phyloP scores from a whole-genome alignment of 23 red algal genomes.

The Gracilaria vermiculophylla region DNA sequence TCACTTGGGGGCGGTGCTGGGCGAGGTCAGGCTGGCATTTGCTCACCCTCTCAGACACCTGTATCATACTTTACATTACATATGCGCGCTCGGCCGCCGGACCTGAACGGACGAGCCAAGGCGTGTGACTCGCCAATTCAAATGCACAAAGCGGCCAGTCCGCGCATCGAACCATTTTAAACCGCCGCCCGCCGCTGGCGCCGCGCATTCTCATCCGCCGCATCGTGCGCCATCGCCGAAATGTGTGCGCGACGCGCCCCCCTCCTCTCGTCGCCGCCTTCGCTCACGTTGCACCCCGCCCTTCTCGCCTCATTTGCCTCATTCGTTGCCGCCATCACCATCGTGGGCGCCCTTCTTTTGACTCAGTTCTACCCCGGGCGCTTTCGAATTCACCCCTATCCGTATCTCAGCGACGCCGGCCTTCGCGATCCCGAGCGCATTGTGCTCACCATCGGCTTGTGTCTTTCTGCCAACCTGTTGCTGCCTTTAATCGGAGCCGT shows the following conservation, averaged over 20 bases:
- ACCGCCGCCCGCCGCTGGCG: slow-evolving; percentile 1
- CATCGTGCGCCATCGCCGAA: neutral
- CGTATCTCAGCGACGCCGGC: slow-evolving; percentile 69
- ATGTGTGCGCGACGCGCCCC: neutral
- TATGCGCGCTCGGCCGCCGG: too few relatives aligned
- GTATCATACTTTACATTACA: too few relatives aligned
- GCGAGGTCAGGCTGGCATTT: too few relatives aligned
- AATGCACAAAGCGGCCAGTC: neutral
- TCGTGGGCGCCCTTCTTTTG: slow-evolving; percentile 37
- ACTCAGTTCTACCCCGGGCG: slow-evolving; percentile 62
- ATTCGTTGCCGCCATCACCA: slow-evolving; percentile 1
- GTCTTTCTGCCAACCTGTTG: slow-evolving; percentile 26
- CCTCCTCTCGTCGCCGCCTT: neutral
- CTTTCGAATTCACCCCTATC: slow-evolving; percentile 64
- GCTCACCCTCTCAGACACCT: too few relatives aligned
- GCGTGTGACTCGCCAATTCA: neutral
- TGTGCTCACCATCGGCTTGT: slow-evolving; percentile 23
- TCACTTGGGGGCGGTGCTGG: too few relatives aligned
- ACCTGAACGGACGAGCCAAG: too few relatives aligned
- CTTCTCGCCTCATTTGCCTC: neutral
- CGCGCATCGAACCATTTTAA: neutral
- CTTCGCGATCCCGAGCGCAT: slow-evolving; percentile 71
- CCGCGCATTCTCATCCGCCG: neutral
- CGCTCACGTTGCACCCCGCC: slow-evolving; percentile 28
- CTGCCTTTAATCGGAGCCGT: slow-evolving; percentile 16